phyloP scores from a whole-genome alignment of 805 yeast species.

The Saturnispora silvae region DNA sequence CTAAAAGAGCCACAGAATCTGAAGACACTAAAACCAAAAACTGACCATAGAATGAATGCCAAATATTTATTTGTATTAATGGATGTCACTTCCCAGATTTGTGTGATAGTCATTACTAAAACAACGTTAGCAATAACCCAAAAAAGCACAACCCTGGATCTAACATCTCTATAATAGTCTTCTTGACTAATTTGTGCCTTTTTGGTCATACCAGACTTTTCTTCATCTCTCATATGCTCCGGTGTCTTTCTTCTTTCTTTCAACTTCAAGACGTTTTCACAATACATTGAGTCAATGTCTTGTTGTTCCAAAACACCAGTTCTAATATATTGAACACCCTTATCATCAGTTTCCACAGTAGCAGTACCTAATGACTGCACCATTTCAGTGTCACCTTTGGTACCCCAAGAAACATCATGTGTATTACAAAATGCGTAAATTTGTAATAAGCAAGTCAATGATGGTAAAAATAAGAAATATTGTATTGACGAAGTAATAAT shows the following conservation, averaged over 20 bases:
- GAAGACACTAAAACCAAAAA: conserved; percentile 71
- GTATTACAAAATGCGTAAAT: conserved; percentile 96
- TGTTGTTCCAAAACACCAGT: conserved; percentile 63
- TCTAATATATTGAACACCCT: conserved; percentile 77
- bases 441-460: conserved; percentile 85
- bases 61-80: conserved; percentile 64
- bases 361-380: conserved; percentile 69
- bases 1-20: conserved; percentile 76
- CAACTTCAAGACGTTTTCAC: conserved; percentile 61
- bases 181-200: conserved; percentile 39
- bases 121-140: conserved; percentile 84
- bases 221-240: conserved; percentile 35
- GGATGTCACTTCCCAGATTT: conserved; percentile 62
- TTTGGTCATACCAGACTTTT: conserved; percentile 27
- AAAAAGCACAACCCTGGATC: conserved; percentile 90
- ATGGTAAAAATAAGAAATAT: conserved; percentile 82
- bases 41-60: conserved; percentile 83
- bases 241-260: conserved; percentile 59
- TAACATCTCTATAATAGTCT: conserved; percentile 88
- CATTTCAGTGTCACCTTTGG: conserved; percentile 83
- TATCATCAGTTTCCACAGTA: conserved; percentile 66
- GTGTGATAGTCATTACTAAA: conserved; percentile 78
- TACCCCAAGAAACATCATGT: conserved; percentile 98
- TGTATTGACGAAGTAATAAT: conserved; percentile 77
- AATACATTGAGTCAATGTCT: conserved; percentile 76